A percentile compares a stretch with the other conserved stretches of the same genome.
These are phyloP conservation scores for Acanthamoeba healyi DNA, from an alignment of 208 protist genomes.

Conservation along the genomic window DNA sequence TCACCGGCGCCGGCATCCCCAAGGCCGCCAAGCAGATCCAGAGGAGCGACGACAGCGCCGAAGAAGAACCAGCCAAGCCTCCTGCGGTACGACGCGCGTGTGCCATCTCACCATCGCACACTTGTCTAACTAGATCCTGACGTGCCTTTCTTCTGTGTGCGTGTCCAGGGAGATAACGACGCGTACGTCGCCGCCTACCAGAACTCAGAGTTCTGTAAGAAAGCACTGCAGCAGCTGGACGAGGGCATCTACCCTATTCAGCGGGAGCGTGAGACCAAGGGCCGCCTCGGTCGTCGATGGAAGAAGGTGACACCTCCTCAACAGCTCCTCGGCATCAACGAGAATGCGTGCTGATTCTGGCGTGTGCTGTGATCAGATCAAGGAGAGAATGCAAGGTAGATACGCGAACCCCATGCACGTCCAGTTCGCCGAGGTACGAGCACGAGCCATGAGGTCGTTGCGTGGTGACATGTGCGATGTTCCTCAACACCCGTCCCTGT, in stretches of 20 bases:
- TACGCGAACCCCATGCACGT: background rate
- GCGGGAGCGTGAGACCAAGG: background rate
- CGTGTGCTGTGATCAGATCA: background rate
- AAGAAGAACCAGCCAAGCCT: background rate
- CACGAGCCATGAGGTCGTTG: no score
- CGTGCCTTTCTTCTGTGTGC: no score
- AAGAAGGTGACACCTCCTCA: background rate
- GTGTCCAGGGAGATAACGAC: constrained; percentile 14
- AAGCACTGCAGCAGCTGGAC: constrained; percentile 11
- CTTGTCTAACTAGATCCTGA: background rate
- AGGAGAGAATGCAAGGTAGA: background rate
- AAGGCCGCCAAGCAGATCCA: constrained; percentile 17
- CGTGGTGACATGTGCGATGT: no score
- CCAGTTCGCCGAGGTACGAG: background rate
- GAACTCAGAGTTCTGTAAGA: constrained; percentile 12
- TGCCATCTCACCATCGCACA: background rate
- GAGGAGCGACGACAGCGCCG: background rate
- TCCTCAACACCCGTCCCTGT: no score
- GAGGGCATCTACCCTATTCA: constrained; percentile 44
- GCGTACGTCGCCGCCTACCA: constrained; percentile 2
- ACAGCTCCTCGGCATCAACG: no score
- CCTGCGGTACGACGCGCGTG: background rate
- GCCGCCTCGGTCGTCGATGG: background rate
- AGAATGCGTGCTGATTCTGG: no score
- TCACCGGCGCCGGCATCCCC: constrained; percentile 38